Base-by-base conservation (phyloP, 306 rosid genomes). In the Pueraria montana region DNA sequence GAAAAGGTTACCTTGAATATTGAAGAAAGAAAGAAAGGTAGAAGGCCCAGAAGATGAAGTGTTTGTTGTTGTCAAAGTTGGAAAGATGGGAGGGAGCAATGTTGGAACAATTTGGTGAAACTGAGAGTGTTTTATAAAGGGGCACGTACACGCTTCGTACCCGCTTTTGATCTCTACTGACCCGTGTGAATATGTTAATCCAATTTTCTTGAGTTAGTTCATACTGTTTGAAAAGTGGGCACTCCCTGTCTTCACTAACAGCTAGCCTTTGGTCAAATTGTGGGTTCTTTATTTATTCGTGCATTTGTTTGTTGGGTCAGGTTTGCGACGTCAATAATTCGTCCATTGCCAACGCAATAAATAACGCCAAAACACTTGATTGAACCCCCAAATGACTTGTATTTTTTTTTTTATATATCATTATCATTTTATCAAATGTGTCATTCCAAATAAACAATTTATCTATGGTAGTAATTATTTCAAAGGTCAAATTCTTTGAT, bases 221-320 rank as follows among this genome's bases (percentile, higher is more conserved):
- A 53, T 65, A 64, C 88, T 86, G 82, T 83, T 78, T 81, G 56
- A 80, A 58, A 34, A 42, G 67, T 20, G 72, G 88, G 88, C 21
- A 42, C 48, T 50, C 67, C 11, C 16, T 78, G 53, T 78, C 26
- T 84, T 63, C 62, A 40, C 43, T 83, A 24, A 42, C 6, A 48
- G n/a, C 53, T 56, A 20, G 38, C 24, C 12, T 8, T 62, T 77
- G 89, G 94, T 92, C 92, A 90, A 90, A 84, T 64, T 66, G 17
- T 80, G 90, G 83, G 86, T 85, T 84, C 86, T 87, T 79, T 18
- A 77, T 85, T 79, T 34, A 34, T 34, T 30, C 16, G 27, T 38
- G 34, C 3, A 34, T 45, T 49, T 16, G 23, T 63, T 70, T 48
- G 65, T 55, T 74, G 27, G 34, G 20, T 61, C 50, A 8, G 72